Evolutionary conservation across 2,329 filamentous ascomycete species (phyloP).

Genomic region (Dothiorella sarmentorum): DNA sequence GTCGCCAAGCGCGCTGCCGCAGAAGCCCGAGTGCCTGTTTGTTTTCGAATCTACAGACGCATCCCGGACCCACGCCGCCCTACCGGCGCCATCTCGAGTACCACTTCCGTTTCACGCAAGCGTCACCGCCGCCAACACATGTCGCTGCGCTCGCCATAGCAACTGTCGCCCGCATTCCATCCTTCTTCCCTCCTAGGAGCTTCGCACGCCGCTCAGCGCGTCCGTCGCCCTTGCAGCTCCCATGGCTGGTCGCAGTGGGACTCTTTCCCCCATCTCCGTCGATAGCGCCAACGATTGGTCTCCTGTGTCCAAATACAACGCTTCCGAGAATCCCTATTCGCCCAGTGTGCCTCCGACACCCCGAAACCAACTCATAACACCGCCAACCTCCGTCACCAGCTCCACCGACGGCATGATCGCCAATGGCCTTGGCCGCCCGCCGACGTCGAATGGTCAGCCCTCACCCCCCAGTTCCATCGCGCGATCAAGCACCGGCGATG

Average conservation of each 20-base stretch:
- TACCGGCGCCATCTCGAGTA: constrained; percentile 1
- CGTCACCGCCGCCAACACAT: constrained; percentile 1
- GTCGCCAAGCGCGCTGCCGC: constrained; percentile 3
- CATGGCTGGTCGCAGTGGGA: constrained; percentile 39
- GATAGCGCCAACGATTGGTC: constrained; percentile 40
- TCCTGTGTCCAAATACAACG: constrained; percentile 38
- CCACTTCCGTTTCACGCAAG: neutral
- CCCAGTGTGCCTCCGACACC: constrained; percentile 32
- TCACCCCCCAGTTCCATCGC: constrained; percentile 88
- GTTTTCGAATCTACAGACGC: neutral
- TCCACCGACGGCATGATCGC: constrained; percentile 46
- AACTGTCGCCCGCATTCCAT: neutral
- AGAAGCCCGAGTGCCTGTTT: neutral
- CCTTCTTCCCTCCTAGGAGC: neutral
- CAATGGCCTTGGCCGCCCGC: constrained; percentile 48
- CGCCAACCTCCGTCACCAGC: constrained; percentile 36
- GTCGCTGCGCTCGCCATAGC: constrained; percentile 9
- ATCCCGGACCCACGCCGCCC: neutral
- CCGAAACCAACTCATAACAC: constrained; percentile 31
- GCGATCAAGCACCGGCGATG: constrained; percentile 76
- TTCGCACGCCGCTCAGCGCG: constrained; percentile 1
- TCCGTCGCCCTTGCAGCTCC: neutral
- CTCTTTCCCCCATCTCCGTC: constrained; percentile 39
- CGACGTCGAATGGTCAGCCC: constrained; percentile 49
- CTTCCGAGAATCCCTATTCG: constrained; percentile 39